These are phyloP conservation scores for Neurospora sp. DNA, from an alignment of 495 filamentous ascomycete species.

Conservation along the genomic window DNA sequence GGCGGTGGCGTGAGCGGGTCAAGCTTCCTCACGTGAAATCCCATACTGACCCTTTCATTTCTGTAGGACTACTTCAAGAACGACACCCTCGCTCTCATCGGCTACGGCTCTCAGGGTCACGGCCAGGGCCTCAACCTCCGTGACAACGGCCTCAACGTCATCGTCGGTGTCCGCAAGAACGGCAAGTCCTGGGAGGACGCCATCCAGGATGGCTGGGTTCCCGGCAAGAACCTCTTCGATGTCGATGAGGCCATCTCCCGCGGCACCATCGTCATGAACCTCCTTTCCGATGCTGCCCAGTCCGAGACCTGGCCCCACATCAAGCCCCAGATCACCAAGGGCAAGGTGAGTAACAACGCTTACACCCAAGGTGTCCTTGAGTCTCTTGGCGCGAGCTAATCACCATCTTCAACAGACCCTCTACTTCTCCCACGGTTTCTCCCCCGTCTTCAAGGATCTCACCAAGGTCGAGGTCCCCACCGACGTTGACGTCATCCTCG, in stretches of 20 bases:
- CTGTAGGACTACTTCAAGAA: conserved; percentile 95
- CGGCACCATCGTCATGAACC: conserved; percentile 97
- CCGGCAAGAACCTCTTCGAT: conserved; percentile 96
- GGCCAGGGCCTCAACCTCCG: conserved; percentile 98
- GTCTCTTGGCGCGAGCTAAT: neutral
- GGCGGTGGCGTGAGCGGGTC: neutral
- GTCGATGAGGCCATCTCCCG: conserved; percentile 87
- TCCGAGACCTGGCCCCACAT: conserved; percentile 95
- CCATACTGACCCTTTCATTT: neutral
- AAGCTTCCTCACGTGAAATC: neutral
- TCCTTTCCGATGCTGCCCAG: conserved; percentile 94
- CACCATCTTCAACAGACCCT: conserved; percentile 54
- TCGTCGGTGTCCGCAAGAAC: conserved; percentile 95
- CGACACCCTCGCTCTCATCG: conserved; percentile 97
- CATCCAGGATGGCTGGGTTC: conserved; percentile 92
- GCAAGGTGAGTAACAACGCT: conserved; percentile 53
- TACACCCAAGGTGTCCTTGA: neutral
- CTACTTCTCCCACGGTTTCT: conserved; percentile 99
- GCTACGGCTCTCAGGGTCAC: conserved; percentile 96
- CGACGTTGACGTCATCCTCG: conserved; percentile 97
- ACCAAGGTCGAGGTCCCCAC: conserved; percentile 96
- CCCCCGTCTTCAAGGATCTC: conserved; percentile 97
- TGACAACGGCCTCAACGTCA: conserved; percentile 98
- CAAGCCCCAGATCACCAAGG: conserved; percentile 96
- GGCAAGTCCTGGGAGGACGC: conserved; percentile 98